A percentile compares a stretch with the other conserved stretches of the same genome.
Evolutionary conservation across 73 alveolate genomes (phyloP).

Genomic region (Paramecium caudatum): DNA sequence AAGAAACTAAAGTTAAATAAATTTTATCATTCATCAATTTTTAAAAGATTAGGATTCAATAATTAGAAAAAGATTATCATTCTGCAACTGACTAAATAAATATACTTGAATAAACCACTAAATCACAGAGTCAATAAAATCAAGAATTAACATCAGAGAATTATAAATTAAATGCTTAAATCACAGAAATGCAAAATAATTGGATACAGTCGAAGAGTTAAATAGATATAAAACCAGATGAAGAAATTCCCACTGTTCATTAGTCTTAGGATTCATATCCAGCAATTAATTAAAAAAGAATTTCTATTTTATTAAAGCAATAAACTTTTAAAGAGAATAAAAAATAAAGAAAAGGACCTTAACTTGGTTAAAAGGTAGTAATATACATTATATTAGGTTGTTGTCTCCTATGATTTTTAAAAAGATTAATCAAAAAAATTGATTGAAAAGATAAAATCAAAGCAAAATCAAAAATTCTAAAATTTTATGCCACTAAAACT

Average conservation of each 20-base stretch:
- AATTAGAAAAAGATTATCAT: neutral
- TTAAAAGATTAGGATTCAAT: neutral
- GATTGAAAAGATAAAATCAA: slow-evolving; percentile 65
- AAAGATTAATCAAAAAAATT: slow-evolving; percentile 43
- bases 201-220: no score
- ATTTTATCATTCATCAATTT: neutral
- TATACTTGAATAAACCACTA: neutral
- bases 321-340: neutral
- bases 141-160: no score
- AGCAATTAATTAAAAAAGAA: neutral
- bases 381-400: no score
- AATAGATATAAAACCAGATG: no score
- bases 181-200: no score
- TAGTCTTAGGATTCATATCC: neutral
- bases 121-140: no score
- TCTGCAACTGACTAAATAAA: neutral
- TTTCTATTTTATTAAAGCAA: neutral
- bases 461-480: slow-evolving; percentile 51
- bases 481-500: slow-evolving; percentile 70
- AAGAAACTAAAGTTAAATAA: neutral
- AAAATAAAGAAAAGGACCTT: neutral
- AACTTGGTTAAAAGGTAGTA: slow-evolving; percentile 55
- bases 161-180: no score
- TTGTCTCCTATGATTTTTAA: slow-evolving; percentile 57
- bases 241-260: no score